Conservation (phyloP, 208 protist species). For the Strigomonas culicis region DNA sequence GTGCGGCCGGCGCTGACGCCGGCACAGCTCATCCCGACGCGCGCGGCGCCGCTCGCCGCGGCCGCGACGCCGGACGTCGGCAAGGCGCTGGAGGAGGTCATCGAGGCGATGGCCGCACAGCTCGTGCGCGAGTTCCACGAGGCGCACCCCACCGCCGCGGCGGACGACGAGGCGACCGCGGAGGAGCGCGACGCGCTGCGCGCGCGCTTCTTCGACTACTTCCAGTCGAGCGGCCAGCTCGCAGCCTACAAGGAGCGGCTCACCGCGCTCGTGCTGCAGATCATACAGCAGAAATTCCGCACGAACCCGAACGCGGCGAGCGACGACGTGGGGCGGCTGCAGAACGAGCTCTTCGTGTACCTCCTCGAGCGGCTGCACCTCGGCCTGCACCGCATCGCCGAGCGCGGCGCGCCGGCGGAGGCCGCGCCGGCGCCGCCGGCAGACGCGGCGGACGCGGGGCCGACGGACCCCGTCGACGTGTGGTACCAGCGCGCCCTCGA, state of each 20-base stretch:
- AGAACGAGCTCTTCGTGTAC: conserved; percentile 90
- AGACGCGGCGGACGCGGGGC: conserved; percentile 4
- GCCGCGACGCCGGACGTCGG: conserved; percentile 23
- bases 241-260: conserved; percentile 73
- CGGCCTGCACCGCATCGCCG: conserved; percentile 38
- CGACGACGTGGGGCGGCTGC: conserved; percentile 43
- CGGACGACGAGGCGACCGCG: neutral
- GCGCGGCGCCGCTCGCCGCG: conserved; percentile 14
- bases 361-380: conserved; percentile 81
- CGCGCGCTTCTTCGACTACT: conserved; percentile 40
- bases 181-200: conserved; percentile 28
- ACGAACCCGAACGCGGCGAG: conserved; percentile 19
- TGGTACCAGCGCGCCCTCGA: conserved; percentile 77
- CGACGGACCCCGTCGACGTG: conserved; percentile 3
- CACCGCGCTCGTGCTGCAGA: conserved; percentile 51
- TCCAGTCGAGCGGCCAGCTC: conserved; percentile 73
- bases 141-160: neutral
- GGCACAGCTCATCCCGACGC: conserved; percentile 64
- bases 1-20: conserved; percentile 60
- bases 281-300: conserved; percentile 65
- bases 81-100: conserved; percentile 22
- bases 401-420: neutral
- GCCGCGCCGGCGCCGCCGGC: neutral
- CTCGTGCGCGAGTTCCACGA: conserved; percentile 21
- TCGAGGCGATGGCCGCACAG: conserved; percentile 24